Conservation (phyloP, 2,329 filamentous ascomycete species). For the Elsinoe batatas region DNA sequence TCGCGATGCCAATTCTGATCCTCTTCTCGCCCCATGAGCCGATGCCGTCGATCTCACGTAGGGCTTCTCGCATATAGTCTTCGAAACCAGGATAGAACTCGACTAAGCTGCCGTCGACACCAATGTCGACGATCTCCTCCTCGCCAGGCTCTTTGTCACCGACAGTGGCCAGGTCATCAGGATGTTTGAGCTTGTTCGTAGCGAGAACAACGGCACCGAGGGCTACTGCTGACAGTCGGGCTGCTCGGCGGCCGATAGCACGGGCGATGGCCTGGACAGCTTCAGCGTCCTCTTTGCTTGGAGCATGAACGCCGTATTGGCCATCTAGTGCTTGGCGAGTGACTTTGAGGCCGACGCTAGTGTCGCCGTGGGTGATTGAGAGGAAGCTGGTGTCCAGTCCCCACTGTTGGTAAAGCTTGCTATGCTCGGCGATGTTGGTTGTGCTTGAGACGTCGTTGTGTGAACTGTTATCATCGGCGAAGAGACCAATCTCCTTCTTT, state of each 20-base stretch:
- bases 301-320: constrained; percentile 63
- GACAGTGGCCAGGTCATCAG: constrained; percentile 24
- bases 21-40: constrained; percentile 69
- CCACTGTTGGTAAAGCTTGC: constrained; percentile 68
- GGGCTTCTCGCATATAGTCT: constrained; percentile 73
- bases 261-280: constrained; percentile 75
- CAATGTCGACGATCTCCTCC: constrained; percentile 71
- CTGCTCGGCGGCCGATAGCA: constrained; percentile 79
- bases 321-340: constrained; percentile 71
- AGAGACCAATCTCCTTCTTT: constrained; percentile 57
- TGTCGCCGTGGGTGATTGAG: constrained; percentile 75
- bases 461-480: constrained; percentile 64
- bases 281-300: constrained; percentile 73
- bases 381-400: constrained; percentile 85
- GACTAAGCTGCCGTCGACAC: constrained; percentile 87
- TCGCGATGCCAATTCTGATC: constrained; percentile 89
- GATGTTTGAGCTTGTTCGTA: constrained; percentile 56
- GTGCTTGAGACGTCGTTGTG: constrained; percentile 59
- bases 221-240: constrained; percentile 76
- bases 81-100: constrained; percentile 95
- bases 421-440: constrained; percentile 55
- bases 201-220: constrained; percentile 76
- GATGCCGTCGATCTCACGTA: constrained; percentile 66
- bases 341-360: constrained; percentile 57
- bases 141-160: constrained; percentile 31